Percentiles rank a stretch among this genome's conserved stretches.
Conservation (phyloP, 192 early-diverging fungal genomes). For the Thoreauomyces humboldtii region DNA sequence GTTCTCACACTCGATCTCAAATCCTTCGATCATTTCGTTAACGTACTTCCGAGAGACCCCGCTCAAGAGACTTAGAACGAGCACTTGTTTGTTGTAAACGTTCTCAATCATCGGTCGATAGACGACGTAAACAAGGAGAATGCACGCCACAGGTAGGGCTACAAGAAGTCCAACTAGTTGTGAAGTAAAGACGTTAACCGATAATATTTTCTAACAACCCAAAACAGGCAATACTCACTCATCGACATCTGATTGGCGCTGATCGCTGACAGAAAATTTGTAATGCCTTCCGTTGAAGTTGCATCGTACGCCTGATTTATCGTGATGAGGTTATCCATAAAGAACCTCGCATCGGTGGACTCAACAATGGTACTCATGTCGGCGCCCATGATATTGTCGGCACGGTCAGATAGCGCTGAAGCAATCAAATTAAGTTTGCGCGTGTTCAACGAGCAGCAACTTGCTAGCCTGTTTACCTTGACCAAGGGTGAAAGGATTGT, state of each 20-base stretch:
- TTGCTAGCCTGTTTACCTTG: too few species aligned
- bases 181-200: not conserved
- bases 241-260: not conserved
- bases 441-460: too few species aligned
- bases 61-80: slow-evolving; percentile 3
- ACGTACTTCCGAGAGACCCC: slow-evolving; percentile 7
- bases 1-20: slow-evolving; percentile 56
- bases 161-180: slow-evolving; percentile 12
- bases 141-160: slow-evolving; percentile 7
- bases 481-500: slow-evolving; percentile 8
- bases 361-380: not conserved
- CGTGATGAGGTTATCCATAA: slow-evolving; percentile 5
- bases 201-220: not conserved
- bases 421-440: too few species aligned
- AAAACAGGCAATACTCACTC: not conserved
- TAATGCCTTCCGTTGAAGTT: not conserved
- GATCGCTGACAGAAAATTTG: not conserved
- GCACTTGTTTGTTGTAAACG: slow-evolving; percentile 10
- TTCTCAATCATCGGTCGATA: slow-evolving; percentile 16
- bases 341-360: not conserved
- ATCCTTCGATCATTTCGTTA: slow-evolving; percentile 28
- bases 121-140: slow-evolving; percentile 1
- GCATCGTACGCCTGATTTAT: slow-evolving; percentile 11
- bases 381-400: not conserved
- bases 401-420: not conserved